phyloP scores from a whole-genome alignment of 306 rosid genomes.

The Malus sieversii region DNA sequence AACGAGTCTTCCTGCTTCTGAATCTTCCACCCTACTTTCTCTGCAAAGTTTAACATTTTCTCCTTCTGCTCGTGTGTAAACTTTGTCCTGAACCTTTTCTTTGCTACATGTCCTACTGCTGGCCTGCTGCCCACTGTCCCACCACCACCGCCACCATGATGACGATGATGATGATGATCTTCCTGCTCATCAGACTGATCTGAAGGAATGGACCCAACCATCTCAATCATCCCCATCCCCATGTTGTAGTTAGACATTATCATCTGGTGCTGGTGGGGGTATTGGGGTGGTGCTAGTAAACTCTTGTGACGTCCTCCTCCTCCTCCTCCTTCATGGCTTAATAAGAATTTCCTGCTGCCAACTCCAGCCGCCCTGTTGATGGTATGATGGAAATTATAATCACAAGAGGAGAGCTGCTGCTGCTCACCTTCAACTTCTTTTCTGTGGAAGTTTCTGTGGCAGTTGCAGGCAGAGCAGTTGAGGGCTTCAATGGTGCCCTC shows the following conservation, averaged over 20 bases:
- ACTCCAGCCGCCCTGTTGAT: constrained; percentile 12
- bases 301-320: neutral
- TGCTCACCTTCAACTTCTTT: constrained; percentile 49
- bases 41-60: constrained; percentile 26
- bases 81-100: constrained; percentile 32
- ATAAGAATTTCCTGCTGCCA: constrained; percentile 35
- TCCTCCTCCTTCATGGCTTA: constrained; percentile 17
- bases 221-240: constrained; percentile 15
- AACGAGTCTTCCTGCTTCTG: constrained; percentile 27
- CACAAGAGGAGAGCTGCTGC: neutral
- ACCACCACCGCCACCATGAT: neutral
- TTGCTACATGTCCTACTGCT: neutral
- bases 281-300: constrained; percentile 13
- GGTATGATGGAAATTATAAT: neutral
- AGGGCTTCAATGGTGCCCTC: constrained; percentile 76
- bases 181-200: constrained; percentile 45
- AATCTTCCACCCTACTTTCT: constrained; percentile 31
- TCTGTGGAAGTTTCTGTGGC: constrained; percentile 92
- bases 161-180: neutral
- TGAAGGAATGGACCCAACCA: constrained; percentile 35
- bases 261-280: constrained; percentile 42
- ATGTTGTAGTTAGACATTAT: constrained; percentile 59
- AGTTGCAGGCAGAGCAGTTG: constrained; percentile 76
- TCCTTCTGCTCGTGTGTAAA: constrained; percentile 28
- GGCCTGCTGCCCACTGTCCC: neutral